A percentile compares a stretch with the other conserved stretches of the same genome.
These are phyloP conservation scores for Cladosporium sp. DNA, from an alignment of 2,329 filamentous ascomycete genomes.

Conservation along the genomic window DNA sequence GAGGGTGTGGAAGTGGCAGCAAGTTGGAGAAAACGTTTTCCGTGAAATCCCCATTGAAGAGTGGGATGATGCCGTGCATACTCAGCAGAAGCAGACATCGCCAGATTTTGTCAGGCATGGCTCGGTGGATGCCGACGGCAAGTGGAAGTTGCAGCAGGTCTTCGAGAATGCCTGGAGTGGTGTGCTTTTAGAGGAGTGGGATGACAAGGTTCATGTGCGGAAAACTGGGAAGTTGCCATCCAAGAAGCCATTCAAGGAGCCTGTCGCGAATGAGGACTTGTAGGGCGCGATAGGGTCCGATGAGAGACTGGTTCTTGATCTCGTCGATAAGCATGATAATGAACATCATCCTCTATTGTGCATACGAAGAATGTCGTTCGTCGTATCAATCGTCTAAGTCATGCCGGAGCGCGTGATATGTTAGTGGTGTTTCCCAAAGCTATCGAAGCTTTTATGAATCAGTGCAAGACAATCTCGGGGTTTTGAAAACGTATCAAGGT, in stretches of 20 bases:
- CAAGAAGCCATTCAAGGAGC: not conserved
- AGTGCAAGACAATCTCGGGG: not conserved
- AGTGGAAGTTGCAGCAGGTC: not conserved
- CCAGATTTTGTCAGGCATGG: not conserved
- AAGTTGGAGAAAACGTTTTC: constrained; percentile 8
- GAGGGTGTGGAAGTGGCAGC: constrained; percentile 20
- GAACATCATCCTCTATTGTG: too few relatives aligned
- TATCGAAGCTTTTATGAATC: not conserved
- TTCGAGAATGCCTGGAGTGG: not conserved
- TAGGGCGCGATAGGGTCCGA: not conserved
- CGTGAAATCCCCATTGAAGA: constrained; percentile 18
- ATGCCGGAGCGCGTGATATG: not conserved
- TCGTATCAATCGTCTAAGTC: too few relatives aligned
- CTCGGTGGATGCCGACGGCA: not conserved
- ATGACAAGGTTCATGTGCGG: not conserved
- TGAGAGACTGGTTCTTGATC: too few relatives aligned
- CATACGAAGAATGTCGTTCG: too few relatives aligned
- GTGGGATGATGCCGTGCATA: constrained; percentile 11
- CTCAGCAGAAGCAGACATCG: not conserved
- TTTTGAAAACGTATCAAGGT: not conserved
- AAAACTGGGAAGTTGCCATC: not conserved
- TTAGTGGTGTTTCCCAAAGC: not conserved
- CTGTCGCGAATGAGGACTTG: not conserved
- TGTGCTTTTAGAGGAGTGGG: not conserved
- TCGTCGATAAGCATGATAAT: too few relatives aligned